Base-by-base conservation (phyloP, 2,329 filamentous ascomycete genomes). In the Tolypocladium inflatum region DNA sequence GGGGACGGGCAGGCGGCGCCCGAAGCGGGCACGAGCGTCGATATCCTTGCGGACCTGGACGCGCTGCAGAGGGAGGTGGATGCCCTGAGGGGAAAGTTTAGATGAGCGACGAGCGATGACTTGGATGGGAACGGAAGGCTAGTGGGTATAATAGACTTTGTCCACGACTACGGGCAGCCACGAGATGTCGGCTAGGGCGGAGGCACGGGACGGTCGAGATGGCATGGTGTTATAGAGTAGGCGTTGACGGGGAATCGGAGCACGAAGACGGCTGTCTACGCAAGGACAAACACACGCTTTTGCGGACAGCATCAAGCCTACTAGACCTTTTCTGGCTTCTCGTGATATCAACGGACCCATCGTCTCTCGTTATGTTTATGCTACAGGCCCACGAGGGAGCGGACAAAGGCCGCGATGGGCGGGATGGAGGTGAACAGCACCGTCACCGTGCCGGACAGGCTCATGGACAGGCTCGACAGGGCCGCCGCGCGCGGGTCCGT, bases 1-100 rank as follows among this genome's bases (percentile, higher is more conserved):
- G 43, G 13, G 6, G 23, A 23, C 13, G 45, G 15, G 17, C 15
- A 62, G 52, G 57, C 58, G 30, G 59, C 62, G 58, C 41, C 61
- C 38, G 62, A 66, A 56, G 11, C 65, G 21, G 68, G 72, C 64
- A 67, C 76, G 67, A 68, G 76, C 58, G 63, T 74, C 48, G 82
- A 89, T 66, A 90, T 92, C 59, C 71, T 93, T 63, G 87, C 87
- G 1, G 88, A 92, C 68, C 72, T 93, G 57, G 81, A 83, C 53
- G 84, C 85, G 26, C 72, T 93, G 61, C 88, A 90, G 71, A 81
- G 81, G 67, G 89, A 93, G 67, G 88, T 93, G 43, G 88, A 93
- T 71, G 87, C 83, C 4, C 66, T 88, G 51, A 66, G 72, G 56
- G 73, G 71, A 23, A 68, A 71, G 63, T 41, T 71, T 51, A 60